Conservation (phyloP, 257 asterid species). For the Ilex aquifolium region DNA sequence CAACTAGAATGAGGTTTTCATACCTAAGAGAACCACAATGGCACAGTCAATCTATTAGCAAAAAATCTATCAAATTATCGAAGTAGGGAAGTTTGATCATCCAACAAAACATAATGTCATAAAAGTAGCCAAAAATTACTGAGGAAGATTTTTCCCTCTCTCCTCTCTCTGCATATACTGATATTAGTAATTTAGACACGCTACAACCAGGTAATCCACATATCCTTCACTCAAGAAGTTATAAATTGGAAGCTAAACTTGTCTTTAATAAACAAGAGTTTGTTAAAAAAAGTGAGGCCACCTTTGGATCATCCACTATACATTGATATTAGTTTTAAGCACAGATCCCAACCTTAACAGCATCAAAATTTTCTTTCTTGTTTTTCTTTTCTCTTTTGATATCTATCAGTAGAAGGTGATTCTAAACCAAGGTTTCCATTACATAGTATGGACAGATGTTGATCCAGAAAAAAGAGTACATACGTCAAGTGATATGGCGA, state of each 20-base stretch:
- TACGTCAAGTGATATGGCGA: slow-evolving; percentile 73
- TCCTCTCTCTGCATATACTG: background rate
- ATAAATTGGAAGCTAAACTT: background rate
- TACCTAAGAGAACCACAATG: slow-evolving; percentile 38
- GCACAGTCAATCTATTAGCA: background rate
- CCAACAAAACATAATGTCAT: background rate
- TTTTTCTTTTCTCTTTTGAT: background rate
- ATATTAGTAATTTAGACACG: too few species aligned
- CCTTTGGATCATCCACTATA: too few species aligned
- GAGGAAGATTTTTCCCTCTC: background rate
- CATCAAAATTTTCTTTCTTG: background rate
- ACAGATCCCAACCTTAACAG: too few species aligned
- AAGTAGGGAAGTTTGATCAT: background rate
- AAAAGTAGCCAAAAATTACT: too few species aligned
- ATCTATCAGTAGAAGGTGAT: too few species aligned
- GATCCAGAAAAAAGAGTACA: slow-evolving; percentile 1
- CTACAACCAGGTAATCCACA: background rate
- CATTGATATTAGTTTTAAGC: too few species aligned
- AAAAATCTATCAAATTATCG: background rate
- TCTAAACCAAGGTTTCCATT: background rate
- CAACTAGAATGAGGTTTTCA: slow-evolving; percentile 73
- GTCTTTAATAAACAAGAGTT: background rate
- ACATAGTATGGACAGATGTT: background rate
- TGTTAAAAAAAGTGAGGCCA: too few species aligned
- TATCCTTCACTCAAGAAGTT: too few species aligned